A percentile compares a stretch with the other conserved stretches of the same genome.
phyloP scores from a whole-genome alignment of 352 stramenopile genomes.

The Globisporangium nunn region DNA sequence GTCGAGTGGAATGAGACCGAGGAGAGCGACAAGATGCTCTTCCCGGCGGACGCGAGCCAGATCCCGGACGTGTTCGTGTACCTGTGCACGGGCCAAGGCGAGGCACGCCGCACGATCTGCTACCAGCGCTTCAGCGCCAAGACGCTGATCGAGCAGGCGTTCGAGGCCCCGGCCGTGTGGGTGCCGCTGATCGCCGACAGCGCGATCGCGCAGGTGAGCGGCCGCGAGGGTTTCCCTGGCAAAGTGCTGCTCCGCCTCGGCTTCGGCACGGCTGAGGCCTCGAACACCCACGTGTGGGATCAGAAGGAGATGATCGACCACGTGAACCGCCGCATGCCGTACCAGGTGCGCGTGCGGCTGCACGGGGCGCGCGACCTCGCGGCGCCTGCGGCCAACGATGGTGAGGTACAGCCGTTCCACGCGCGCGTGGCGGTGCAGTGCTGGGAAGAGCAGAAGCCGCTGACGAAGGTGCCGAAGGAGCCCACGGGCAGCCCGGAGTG shows the following conservation, averaged over 20 bases:
- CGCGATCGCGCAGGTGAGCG: slow-evolving; percentile 39
- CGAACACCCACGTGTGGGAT: slow-evolving; percentile 47
- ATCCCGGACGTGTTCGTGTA: slow-evolving; percentile 86
- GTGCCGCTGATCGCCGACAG: slow-evolving; percentile 54
- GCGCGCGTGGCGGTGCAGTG: slow-evolving; percentile 59
- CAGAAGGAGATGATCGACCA: slow-evolving; percentile 47
- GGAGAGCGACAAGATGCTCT: slow-evolving; percentile 62
- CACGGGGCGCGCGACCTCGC: slow-evolving; percentile 38
- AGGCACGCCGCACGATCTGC: slow-evolving; percentile 56
- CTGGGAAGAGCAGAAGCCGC: slow-evolving; percentile 40
- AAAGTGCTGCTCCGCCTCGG: slow-evolving; percentile 61
- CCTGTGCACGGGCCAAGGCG: slow-evolving; percentile 53
- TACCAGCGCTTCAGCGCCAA: slow-evolving; percentile 68
- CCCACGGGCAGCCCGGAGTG: slow-evolving; percentile 28
- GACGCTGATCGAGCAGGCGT: slow-evolving; percentile 42
- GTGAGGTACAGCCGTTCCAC: slow-evolving; percentile 13
- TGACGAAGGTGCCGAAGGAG: slow-evolving; percentile 18
- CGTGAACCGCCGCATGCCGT: slow-evolving; percentile 54
- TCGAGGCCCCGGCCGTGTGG: slow-evolving; percentile 45
- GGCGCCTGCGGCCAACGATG: not conserved
- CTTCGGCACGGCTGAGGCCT: slow-evolving; percentile 47
- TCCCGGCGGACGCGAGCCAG: slow-evolving; percentile 40
- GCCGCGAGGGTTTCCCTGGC: slow-evolving; percentile 54
- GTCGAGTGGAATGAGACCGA: slow-evolving; percentile 79
- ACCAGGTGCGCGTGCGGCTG: slow-evolving; percentile 70